A percentile compares a stretch with the other conserved stretches of the same genome.
phyloP scores from a whole-genome alignment of 352 stramenopile species.

The Pythium sukuiense region DNA sequence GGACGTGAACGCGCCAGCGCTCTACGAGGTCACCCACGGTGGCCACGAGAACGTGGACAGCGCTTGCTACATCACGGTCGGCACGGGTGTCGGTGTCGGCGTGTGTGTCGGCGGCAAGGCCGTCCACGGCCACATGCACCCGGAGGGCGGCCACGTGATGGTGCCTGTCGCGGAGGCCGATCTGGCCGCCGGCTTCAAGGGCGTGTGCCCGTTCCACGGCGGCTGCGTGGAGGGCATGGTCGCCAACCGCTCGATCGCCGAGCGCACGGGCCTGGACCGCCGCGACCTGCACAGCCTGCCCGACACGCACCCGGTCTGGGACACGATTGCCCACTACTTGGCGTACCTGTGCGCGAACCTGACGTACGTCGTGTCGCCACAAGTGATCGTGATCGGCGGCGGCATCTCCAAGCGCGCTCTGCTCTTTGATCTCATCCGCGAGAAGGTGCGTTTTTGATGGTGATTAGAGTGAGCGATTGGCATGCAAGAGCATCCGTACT shows the following conservation, averaged over 20 bases:
- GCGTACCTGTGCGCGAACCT: conserved; percentile 94
- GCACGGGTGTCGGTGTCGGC: conserved; percentile 95
- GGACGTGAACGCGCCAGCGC: conserved; percentile 96
- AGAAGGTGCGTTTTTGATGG: conserved; percentile 36
- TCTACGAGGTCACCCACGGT: conserved; percentile 92
- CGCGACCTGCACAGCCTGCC: conserved; percentile 67
- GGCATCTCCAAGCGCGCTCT: conserved; percentile 92
- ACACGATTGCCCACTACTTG: conserved; percentile 94
- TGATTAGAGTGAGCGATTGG: background rate
- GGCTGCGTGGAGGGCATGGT: conserved; percentile 93
- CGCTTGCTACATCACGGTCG: conserved; percentile 95
- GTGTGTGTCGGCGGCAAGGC: conserved; percentile 90
- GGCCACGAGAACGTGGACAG: conserved; percentile 75
- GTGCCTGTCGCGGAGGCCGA: conserved; percentile 73
- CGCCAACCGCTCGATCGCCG: conserved; percentile 87
- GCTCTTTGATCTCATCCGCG: conserved; percentile 81
- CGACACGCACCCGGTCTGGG: conserved; percentile 92
- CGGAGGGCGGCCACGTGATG: conserved; percentile 87
- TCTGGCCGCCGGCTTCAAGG: conserved; percentile 75
- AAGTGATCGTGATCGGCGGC: conserved; percentile 96
- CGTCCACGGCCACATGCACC: conserved; percentile 96
- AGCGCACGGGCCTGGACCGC: conserved; percentile 77
- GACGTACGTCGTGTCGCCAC: conserved; percentile 89
- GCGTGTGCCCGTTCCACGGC: conserved; percentile 89
- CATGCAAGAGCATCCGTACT: background rate